Evolutionary conservation across 2,329 filamentous ascomycete species (phyloP), one percentile per base, ranked within the genome.

Genomic region (Sporothrix schenckii): DNA sequence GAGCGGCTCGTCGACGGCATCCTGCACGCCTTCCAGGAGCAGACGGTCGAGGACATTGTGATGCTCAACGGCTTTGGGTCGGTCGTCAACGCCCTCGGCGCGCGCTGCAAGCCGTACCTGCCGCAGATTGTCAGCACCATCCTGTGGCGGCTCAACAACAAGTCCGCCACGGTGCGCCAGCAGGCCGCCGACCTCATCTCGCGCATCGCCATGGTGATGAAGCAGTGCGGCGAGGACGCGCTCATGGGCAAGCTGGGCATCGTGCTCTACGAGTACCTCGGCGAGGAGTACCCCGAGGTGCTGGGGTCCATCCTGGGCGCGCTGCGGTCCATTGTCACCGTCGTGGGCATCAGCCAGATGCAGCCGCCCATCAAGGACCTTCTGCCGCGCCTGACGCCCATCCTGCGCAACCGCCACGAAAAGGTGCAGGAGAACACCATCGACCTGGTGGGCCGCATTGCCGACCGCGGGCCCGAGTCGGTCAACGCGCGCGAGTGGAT

Each of bases 401-500:
- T 99, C 79, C 86, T 99, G 69, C 92, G 95, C 78, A 99, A 99
- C 82, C 91, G 95, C 74, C 95, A 99, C 82, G 95, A 99, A 79
- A 99, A 99, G 81, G 96, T 99, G 56, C 95, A 99, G 80, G 95
- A 99, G 78, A 99, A 99, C 81, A 98, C 95, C 0, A 98, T 99
- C 76, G 95, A 99, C 79, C 86, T 99, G 2, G 95, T 99, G 24
- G 95, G 95, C 70, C 94, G 95, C 85, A 98, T 99, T 76, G 95
- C 96, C 19, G 95, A 99, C 81, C 92, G 95, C 74, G 96, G 95
- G 0, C 94, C 95, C 1, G 95, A 99, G 80, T 94, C 92, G 73
- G 95, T 99, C 78, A 97, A 97, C 78, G 94, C 95, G 16, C 89
- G 95, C 77, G 95, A 99, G 81, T 99, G 95, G 95, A 99, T 99